Percentiles rank a stretch among this genome's conserved stretches.
These are phyloP conservation scores for Saturnispora sekii DNA, from an alignment of 805 yeast species.

Conservation along the genomic window DNA sequence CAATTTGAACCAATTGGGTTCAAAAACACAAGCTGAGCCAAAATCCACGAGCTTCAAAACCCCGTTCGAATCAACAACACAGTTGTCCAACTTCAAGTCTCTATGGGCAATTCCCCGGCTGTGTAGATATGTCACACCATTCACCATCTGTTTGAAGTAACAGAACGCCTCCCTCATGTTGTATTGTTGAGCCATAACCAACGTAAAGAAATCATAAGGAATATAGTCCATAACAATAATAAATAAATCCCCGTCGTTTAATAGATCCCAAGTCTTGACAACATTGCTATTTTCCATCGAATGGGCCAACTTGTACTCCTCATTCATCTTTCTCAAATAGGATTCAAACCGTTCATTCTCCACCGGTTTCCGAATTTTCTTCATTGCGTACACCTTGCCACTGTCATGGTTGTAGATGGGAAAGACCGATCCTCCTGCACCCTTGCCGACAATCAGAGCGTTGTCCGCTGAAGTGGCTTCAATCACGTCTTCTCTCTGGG, in stretches of 20 bases:
- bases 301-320: constrained; percentile 78
- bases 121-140: constrained; percentile 73
- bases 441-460: constrained; percentile 49
- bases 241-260: constrained; percentile 54
- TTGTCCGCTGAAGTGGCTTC: constrained; percentile 7
- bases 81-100: constrained; percentile 86
- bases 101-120: constrained; percentile 82
- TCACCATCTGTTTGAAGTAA: constrained; percentile 70
- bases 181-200: constrained; percentile 86
- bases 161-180: constrained; percentile 60
- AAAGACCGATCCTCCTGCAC: constrained; percentile 93
- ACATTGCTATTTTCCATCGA: constrained; percentile 69
- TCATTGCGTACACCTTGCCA: constrained; percentile 64
- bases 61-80: constrained; percentile 72
- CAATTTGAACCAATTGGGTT: constrained; percentile 15
- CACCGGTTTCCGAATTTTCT: constrained; percentile 66
- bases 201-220: constrained; percentile 82
- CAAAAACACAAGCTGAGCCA: constrained; percentile 83
- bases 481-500: background rate
- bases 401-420: constrained; percentile 54
- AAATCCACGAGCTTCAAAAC: constrained; percentile 83
- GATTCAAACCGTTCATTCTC: constrained; percentile 55
- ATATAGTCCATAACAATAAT: constrained; percentile 89
- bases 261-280: constrained; percentile 70
- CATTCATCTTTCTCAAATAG: constrained; percentile 67